A percentile compares a stretch with the other conserved stretches of the same genome.
Evolutionary conservation across 495 filamentous ascomycete species (phyloP).

Genomic region (Neurospora sp.): DNA sequence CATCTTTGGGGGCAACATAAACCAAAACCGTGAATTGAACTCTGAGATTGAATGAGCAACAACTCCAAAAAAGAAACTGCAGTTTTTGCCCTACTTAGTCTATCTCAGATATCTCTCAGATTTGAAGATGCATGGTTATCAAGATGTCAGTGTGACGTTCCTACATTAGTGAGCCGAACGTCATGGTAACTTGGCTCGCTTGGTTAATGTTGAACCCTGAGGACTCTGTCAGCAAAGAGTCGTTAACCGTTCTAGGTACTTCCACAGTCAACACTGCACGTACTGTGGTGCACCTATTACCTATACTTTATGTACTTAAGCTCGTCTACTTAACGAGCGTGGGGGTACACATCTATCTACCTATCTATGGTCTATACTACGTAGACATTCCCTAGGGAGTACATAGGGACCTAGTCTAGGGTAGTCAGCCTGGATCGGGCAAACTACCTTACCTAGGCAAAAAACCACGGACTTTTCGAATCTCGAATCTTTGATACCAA

Average conservation of each 20-base stretch:
- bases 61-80: too few relatives aligned
- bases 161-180: not conserved
- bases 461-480: not conserved
- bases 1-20: too few relatives aligned
- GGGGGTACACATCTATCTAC: too few relatives aligned
- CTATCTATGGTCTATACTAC: not conserved
- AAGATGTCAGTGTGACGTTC: not conserved
- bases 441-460: not conserved
- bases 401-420: too few relatives aligned
- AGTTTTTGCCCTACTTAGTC: too few relatives aligned
- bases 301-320: too few relatives aligned
- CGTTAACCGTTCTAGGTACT: too few relatives aligned
- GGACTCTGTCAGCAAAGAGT: not conserved
- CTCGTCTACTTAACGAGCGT: too few relatives aligned
- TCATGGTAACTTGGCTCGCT: not conserved
- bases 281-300: too few relatives aligned
- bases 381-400: not conserved
- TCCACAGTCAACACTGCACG: too few relatives aligned
- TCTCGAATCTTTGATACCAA: not conserved
- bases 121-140: not conserved
- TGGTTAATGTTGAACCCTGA: not conserved
- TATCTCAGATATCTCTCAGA: not conserved
- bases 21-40: too few relatives aligned
- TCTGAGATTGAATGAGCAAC: too few relatives aligned
- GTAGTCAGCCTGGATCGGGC: not conserved